Percentiles rank a stretch among this genome's conserved stretches.
Evolutionary conservation across 1,139 yeast genomes (phyloP).

Genomic region (Saccharomyces hybrid): DNA sequence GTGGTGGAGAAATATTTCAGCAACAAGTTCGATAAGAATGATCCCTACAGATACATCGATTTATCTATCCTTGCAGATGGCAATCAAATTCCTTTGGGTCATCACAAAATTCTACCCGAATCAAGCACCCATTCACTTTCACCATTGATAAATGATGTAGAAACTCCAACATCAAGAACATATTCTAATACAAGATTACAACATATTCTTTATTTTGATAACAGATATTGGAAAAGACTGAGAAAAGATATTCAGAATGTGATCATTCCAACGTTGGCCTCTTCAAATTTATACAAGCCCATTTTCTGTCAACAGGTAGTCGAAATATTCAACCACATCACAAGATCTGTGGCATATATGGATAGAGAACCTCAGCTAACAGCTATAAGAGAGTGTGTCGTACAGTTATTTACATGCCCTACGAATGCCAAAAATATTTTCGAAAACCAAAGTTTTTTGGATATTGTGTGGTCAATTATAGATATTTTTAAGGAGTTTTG

Average conservation of each 20-base stretch:
- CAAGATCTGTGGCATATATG: constrained; percentile 40
- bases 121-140: constrained; percentile 39
- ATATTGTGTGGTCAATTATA: constrained; percentile 43
- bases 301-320: constrained; percentile 47
- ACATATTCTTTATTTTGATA: constrained; percentile 47
- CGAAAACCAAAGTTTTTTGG: constrained; percentile 34
- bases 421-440: constrained; percentile 43
- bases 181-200: constrained; percentile 43
- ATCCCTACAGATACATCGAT: constrained; percentile 28
- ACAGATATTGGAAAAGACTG: constrained; percentile 45
- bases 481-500: constrained; percentile 40
- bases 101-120: constrained; percentile 34
- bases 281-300: constrained; percentile 41
- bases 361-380: constrained; percentile 65
- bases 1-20: constrained; percentile 21
- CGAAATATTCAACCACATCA: constrained; percentile 48
- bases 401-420: constrained; percentile 63
- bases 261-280: constrained; percentile 48
- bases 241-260: constrained; percentile 43
- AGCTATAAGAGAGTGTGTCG: constrained; percentile 45
- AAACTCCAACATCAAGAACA: constrained; percentile 29
- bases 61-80: constrained; percentile 17
- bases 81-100: constrained; percentile 27
- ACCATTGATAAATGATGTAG: constrained; percentile 20
- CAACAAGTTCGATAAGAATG: constrained; percentile 11